Conservation (phyloP, 208 protist genomes). For the Leishmania aethiopica region DNA sequence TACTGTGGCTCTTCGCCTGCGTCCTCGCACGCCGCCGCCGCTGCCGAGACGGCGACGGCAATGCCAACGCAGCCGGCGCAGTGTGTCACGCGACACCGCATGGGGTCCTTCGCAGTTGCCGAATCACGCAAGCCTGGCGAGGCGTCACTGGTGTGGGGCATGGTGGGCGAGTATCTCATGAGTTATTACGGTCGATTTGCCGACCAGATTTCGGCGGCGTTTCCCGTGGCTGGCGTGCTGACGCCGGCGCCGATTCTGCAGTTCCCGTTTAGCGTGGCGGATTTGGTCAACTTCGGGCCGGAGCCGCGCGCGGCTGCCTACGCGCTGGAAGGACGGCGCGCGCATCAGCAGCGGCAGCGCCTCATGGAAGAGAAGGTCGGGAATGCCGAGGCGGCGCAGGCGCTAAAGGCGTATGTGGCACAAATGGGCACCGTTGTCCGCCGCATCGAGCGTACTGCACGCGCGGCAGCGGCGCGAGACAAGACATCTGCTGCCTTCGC, state of each 20-base stretch:
- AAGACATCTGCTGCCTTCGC: background rate
- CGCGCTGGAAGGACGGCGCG: slow-evolving; percentile 27
- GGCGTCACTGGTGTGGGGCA: slow-evolving; percentile 71
- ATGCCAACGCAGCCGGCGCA: background rate
- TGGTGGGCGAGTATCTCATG: slow-evolving; percentile 73
- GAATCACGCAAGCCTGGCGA: slow-evolving; percentile 23
- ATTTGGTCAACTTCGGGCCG: slow-evolving; percentile 32
- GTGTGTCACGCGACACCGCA: slow-evolving; percentile 8
- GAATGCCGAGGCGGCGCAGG: slow-evolving; percentile 1
- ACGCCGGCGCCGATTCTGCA: slow-evolving; percentile 26
- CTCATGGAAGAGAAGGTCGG: slow-evolving; percentile 8
- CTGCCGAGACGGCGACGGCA: background rate
- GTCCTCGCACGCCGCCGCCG: background rate
- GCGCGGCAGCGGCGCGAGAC: background rate
- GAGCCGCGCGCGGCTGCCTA: slow-evolving; percentile 31
- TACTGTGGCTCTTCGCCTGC: background rate
- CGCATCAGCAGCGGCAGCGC: slow-evolving; percentile 27
- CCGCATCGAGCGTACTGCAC: background rate
- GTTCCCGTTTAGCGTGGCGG: slow-evolving; percentile 26
- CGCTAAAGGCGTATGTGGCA: slow-evolving; percentile 19
- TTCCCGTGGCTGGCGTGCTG: slow-evolving; percentile 39
- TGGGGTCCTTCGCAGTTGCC: slow-evolving; percentile 27
- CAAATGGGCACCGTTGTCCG: slow-evolving; percentile 15
- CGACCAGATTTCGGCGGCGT: slow-evolving; percentile 21
- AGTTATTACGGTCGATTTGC: slow-evolving; percentile 71